Evolutionary conservation across 495 filamentous ascomycete species (phyloP), one percentile per base, ranked within the genome.

Genomic region (Annulohypoxylon maeteangense): DNA sequence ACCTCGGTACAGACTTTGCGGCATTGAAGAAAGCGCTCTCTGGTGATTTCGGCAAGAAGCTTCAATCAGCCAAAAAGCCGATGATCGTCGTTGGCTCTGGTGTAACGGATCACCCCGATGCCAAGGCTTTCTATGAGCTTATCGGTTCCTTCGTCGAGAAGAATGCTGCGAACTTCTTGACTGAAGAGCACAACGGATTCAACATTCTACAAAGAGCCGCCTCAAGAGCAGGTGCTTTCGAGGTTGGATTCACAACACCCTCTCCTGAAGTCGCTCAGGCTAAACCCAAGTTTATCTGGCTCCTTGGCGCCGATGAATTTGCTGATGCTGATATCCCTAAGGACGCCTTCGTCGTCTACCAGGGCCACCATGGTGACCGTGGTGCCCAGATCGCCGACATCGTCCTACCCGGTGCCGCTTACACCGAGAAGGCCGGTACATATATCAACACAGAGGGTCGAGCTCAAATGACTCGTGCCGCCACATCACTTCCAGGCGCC

Each of bases 391-490:
- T 96, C 68, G 95, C 95, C 12, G 95, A 99, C 76, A 89, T 99
- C 68, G 89, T 99, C 69, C 90, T 99, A 18, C 95, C 95, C 27
- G 94, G 93, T 61, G 93, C 93, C 16, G 93, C 95, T 3, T 98
- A 97, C 82, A 98, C 95, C 11, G 95, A 99, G 84, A 99, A 99
- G 83, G 87, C 90, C n/a, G 95, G 89, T 29, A 99, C 95, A 12
- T 98, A 95, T 68, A 87, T 99, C 81, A 99, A 98, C 86, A 98
- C 95, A 8, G 95, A 99, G 79, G 95, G 95, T 44, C 91, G 95
- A 67, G 92, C 93, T 12, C 95, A 99, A 82, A 90, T 98, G 81
- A 94, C 92, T 48, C 90, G 95, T 68, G 90, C 91, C 18, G 95
- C 95, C 2, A 94, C 93, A 23, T 90, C 89, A 40, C 82, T 95